Evolutionary conservation across 176 grass and related monocot species (phyloP), one percentile per base, ranked within the genome.

Genomic region (Aegilops umbellulata): DNA sequence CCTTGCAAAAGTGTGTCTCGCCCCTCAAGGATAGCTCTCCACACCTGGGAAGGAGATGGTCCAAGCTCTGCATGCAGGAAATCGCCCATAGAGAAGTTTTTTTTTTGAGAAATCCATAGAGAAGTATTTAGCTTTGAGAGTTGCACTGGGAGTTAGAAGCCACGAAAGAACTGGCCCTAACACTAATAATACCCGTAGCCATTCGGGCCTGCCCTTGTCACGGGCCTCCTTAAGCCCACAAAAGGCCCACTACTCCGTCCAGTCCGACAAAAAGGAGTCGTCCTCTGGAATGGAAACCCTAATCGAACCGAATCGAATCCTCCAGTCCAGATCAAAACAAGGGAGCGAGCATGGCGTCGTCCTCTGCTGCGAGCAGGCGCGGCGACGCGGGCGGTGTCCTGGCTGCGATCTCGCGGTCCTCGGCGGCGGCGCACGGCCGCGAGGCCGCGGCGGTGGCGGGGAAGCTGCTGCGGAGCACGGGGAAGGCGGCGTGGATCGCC

Each of bases 401-500:
- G 6, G 77, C 93, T 14, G 81, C 89, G 44, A 76, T 98, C 89
- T 92, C 93, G 41, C 73, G 86, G 46, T 93, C 88, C 17, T 24
- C 63, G 7, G 79, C 89, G 80, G 89, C 87, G 58, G 79, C 74
- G 47, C 81, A 85, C 36, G 93, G 93, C 14, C 87, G 81, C 25
- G 79, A 87, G 24, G 93, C 89, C 0, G 89, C 83, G 32, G 42
- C 86, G 22, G 60, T 73, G 67, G 86, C 63, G 1, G 90, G 83
- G 86, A 98, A 98, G 89, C 89, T 98, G 47, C 83, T 94, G 31
- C 84, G 86, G 39, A 98, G 93, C 86, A 98, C 90, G 49, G 93
- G 93, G 4, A 93, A 95, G 86, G 93, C 93, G 22, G 93, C 93
- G 4, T 98, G 93, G 95, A 98, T 98, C 80, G 93, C 88, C 0